Conservation (phyloP, 2,329 filamentous ascomycete genomes). For the Graphilbum ipis-grandicollis region DNA sequence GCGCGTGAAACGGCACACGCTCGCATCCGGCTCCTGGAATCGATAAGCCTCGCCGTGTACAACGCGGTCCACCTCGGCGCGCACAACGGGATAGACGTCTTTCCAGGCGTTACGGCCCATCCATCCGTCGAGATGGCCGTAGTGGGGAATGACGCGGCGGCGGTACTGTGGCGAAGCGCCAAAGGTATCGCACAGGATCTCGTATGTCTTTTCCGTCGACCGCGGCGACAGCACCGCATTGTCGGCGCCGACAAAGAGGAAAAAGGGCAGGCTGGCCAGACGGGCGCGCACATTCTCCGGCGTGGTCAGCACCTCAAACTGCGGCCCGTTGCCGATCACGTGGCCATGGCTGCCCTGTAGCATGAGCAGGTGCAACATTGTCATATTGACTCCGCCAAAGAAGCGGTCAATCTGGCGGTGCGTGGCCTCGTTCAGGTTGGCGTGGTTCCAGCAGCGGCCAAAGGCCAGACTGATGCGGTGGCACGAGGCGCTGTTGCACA, state of each 20-base stretch:
- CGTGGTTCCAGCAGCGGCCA: slow-evolving; percentile 47
- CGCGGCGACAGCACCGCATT: slow-evolving; percentile 38
- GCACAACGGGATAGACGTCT: slow-evolving; percentile 40
- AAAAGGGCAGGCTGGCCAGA: slow-evolving; percentile 33
- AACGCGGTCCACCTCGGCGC: slow-evolving; percentile 36
- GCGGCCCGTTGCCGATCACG: slow-evolving; percentile 33
- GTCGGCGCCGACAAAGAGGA: slow-evolving; percentile 37
- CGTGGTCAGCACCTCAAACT: slow-evolving; percentile 28
- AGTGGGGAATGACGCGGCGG: slow-evolving; percentile 34
- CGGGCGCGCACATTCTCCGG: slow-evolving; percentile 26
- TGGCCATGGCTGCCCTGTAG: slow-evolving; percentile 31
- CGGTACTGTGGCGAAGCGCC: slow-evolving; percentile 25
- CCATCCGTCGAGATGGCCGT: slow-evolving; percentile 45
- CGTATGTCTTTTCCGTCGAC: slow-evolving; percentile 35
- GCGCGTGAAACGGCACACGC: slow-evolving; percentile 20
- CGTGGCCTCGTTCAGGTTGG: slow-evolving; percentile 47
- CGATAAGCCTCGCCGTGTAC: slow-evolving; percentile 22
- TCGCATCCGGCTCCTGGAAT: slow-evolving; percentile 25
- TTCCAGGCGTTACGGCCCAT: slow-evolving; percentile 41
- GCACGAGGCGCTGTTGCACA: slow-evolving; percentile 44
- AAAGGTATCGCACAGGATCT: slow-evolving; percentile 33
- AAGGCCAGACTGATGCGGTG: slow-evolving; percentile 43
- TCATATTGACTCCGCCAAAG: slow-evolving; percentile 46
- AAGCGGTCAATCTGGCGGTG: slow-evolving; percentile 43
- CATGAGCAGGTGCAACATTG: slow-evolving; percentile 37